Conservation (phyloP, 257 asterid genomes). For the Verbascum thapsus region DNA sequence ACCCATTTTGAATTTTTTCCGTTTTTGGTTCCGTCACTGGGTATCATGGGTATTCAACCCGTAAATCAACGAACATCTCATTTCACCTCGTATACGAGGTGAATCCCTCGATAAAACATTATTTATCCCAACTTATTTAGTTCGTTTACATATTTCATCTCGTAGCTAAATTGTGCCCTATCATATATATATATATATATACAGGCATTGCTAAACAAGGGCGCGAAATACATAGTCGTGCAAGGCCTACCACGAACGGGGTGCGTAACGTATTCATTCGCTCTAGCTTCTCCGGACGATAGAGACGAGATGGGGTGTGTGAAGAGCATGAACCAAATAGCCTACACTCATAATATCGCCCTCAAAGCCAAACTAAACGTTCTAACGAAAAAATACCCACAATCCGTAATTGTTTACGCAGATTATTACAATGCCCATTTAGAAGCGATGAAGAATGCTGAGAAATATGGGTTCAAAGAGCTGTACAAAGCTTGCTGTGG, state of each 20-base stretch:
- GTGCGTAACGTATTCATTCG: conserved; percentile 45
- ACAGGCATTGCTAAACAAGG: conserved; percentile 42
- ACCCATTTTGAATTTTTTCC: too few relatives aligned
- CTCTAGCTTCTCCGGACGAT: conserved; percentile 34
- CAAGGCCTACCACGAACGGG: conserved; percentile 62
- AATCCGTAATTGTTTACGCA: conserved; percentile 43
- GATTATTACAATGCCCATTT: conserved; percentile 46
- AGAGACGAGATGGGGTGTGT: conserved; percentile 51
- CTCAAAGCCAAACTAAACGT: conserved; percentile 38
- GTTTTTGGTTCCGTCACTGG: too few relatives aligned
- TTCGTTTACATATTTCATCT: too few relatives aligned
- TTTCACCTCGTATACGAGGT: too few relatives aligned
- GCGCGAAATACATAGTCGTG: conserved; percentile 52
- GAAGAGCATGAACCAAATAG: conserved; percentile 32
- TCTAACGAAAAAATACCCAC: conserved; percentile 38
- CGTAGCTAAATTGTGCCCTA: too few relatives aligned
- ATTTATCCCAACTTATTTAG: too few relatives aligned
- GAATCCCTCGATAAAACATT: too few relatives aligned
- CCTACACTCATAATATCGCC: conserved; percentile 39
- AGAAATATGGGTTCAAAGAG: conserved; percentile 46
- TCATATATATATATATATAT: too few relatives aligned
- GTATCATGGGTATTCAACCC: too few relatives aligned
- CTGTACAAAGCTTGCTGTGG: conserved; percentile 53
- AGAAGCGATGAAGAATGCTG: conserved; percentile 31
- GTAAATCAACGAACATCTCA: too few relatives aligned